Evolutionary conservation across 352 stramenopile genomes (phyloP).

Genomic region (Phytophthora citricola): DNA sequence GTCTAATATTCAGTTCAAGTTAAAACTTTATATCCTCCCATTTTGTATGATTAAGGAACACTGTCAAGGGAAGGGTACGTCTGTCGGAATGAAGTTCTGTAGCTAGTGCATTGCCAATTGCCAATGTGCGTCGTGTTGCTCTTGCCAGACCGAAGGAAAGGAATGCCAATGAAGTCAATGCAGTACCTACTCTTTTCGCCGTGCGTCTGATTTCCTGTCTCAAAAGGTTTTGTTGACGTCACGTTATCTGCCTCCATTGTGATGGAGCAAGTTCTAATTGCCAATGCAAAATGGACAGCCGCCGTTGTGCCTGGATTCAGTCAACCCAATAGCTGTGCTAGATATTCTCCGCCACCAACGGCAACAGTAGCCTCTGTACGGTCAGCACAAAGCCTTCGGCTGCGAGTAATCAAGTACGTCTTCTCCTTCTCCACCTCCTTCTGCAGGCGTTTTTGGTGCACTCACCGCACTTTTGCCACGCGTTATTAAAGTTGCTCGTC

Average conservation of each 20-base stretch:
- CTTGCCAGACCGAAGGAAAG: constrained; percentile 1
- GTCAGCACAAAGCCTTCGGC: neutral
- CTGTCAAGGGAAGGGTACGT: no score
- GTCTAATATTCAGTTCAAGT: no score
- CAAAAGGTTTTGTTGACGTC: constrained; percentile 20
- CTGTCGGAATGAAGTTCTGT: no score
- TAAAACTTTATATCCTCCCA: no score
- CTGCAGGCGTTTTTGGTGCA: neutral
- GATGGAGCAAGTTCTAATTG: no score
- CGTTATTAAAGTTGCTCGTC: constrained; percentile 7
- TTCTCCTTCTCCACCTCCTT: no score
- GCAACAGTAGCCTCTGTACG: neutral
- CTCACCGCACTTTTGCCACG: no score
- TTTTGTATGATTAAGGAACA: no score
- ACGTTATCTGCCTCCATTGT: neutral
- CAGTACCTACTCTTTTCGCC: constrained; percentile 8
- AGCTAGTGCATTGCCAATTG: no score
- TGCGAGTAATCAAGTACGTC: neutral
- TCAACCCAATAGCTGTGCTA: neutral
- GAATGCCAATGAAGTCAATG: neutral
- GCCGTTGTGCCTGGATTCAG: constrained; percentile 8
- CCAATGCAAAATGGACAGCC: neutral
- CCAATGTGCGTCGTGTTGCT: no score
- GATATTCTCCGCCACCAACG: constrained; percentile 3
- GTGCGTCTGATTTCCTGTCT: constrained; percentile 33